Evolutionary conservation across 331 rosid species (phyloP).

Genomic region (Acacia concinna): DNA sequence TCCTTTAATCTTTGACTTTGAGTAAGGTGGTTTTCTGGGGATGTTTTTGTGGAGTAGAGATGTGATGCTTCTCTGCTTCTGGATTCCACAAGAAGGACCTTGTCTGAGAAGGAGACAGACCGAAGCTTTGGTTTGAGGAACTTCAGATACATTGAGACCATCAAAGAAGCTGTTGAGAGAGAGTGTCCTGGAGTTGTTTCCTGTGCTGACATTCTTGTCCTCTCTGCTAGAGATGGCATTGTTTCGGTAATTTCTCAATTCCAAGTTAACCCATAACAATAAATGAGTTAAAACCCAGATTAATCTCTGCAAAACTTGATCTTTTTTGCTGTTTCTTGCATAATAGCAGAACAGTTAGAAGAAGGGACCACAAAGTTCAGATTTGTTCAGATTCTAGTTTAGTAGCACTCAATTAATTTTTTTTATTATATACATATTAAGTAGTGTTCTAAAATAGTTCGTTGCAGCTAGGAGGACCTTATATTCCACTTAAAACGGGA

Average conservation of each 20-base stretch:
- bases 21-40: neutral
- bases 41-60: constrained; percentile 44
- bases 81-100: constrained; percentile 82
- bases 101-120: constrained; percentile 95
- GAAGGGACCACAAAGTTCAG: neutral
- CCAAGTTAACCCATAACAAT: neutral
- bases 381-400: neutral
- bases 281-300: neutral
- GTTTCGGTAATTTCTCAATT: constrained; percentile 49
- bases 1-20: neutral
- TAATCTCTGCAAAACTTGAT: neutral
- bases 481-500: constrained; percentile 83
- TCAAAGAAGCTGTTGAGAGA: constrained; percentile 92
- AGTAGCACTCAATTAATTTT: neutral
- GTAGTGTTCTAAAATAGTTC: neutral
- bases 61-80: constrained; percentile 94
- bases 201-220: constrained; percentile 86
- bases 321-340: neutral
- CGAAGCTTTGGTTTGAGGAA: constrained; percentile 97
- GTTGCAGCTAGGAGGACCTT: constrained; percentile 87
- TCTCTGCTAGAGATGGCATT: constrained; percentile 92
- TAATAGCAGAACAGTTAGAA: neutral
- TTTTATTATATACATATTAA: neutral
- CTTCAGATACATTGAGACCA: constrained; percentile 88
- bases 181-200: constrained; percentile 98